Conservation (phyloP, 2,329 filamentous ascomycete species). For the Chaetomiaceae sp. region DNA sequence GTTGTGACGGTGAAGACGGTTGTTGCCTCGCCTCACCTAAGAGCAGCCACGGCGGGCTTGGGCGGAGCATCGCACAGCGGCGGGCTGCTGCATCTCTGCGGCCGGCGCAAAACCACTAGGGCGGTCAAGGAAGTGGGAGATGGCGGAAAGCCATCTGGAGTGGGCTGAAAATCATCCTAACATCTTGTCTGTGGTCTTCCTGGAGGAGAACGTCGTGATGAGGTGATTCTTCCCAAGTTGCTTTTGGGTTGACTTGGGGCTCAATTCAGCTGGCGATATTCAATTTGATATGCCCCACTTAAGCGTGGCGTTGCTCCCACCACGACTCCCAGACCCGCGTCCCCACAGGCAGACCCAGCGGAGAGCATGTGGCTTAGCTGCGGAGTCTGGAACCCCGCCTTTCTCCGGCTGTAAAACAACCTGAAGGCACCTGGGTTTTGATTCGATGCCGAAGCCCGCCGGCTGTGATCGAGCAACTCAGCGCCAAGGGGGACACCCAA, state of each 20-base stretch:
- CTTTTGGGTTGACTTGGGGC: neutral
- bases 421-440: too few species aligned
- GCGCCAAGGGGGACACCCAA: too few species aligned
- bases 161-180: neutral
- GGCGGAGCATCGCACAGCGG: neutral
- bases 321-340: too few species aligned
- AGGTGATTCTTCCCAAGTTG: neutral
- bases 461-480: too few species aligned
- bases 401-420: too few species aligned
- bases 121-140: neutral
- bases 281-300: neutral
- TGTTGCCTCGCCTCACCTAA: too few species aligned
- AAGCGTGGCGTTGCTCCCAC: neutral
- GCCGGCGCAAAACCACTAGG: neutral
- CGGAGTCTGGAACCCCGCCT: too few species aligned
- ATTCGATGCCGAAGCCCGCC: too few species aligned
- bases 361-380: too few species aligned
- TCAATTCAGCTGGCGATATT: neutral
- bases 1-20: neutral
- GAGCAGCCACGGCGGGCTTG: too few species aligned
- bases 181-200: neutral
- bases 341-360: too few species aligned
- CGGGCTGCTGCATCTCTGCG: neutral
- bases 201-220: neutral
- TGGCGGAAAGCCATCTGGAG: neutral